A percentile compares a stretch with the other conserved stretches of the same genome.
Conservation (phyloP, 2,329 filamentous ascomycete species). For the Corynespora cassiicola region DNA sequence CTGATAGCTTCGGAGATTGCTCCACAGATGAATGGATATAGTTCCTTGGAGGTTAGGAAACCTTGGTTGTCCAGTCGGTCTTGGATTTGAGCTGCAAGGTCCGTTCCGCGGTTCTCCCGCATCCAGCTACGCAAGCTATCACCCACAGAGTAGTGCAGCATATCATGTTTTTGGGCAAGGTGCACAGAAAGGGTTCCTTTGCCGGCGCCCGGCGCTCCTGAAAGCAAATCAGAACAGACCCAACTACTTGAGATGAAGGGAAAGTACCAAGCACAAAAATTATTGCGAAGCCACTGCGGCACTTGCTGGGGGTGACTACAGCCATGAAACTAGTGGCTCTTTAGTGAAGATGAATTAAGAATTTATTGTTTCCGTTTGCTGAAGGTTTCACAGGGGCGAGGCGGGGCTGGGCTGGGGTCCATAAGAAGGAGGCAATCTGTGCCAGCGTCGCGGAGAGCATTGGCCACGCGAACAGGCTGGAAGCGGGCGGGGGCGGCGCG, state of each 20-base stretch:
- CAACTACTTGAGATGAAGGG: too few relatives aligned
- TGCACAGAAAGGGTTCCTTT: slow-evolving; percentile 7
- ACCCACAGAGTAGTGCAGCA: slow-evolving; percentile 4
- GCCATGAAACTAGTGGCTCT: too few relatives aligned
- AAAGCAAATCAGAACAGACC: neutral
- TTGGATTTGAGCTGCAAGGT: slow-evolving; percentile 5
- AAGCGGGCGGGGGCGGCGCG: too few relatives aligned
- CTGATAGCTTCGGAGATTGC: slow-evolving; percentile 4
- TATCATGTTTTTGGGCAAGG: neutral
- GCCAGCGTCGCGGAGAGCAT: too few relatives aligned
- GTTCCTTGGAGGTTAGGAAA: slow-evolving; percentile 5
- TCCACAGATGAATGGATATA: slow-evolving; percentile 3
- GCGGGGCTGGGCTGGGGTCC: too few relatives aligned
- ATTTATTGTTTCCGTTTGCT: too few relatives aligned
- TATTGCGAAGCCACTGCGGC: neutral
- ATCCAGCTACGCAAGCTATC: slow-evolving; percentile 3
- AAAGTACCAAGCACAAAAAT: slow-evolving; percentile 5
- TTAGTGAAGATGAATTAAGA: too few relatives aligned
- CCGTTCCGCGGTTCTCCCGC: slow-evolving; percentile 1
- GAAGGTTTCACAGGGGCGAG: too few relatives aligned
- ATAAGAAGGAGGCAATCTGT: too few relatives aligned
- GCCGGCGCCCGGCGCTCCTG: slow-evolving; percentile 4
- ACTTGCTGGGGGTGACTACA: too few relatives aligned
- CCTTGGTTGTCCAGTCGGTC: slow-evolving; percentile 10
- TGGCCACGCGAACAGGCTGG: too few relatives aligned